Conservation (phyloP, 2,329 filamentous ascomycete genomes). For the Fusarium pseudograminearum region DNA sequence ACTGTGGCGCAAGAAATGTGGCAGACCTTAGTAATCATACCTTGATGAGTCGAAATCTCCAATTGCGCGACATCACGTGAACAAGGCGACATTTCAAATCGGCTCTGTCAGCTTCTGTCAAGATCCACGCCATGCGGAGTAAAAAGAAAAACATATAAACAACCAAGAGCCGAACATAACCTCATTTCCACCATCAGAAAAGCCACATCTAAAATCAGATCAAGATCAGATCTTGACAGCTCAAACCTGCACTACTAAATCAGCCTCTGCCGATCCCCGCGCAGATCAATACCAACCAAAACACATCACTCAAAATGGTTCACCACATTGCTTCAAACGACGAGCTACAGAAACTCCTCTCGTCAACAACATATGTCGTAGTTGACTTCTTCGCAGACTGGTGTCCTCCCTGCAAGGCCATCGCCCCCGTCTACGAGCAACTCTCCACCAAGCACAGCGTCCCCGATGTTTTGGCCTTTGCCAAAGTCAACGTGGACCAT, state of each 20-base stretch:
- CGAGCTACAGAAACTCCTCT: conserved; percentile 55
- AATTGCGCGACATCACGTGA: conserved; percentile 44
- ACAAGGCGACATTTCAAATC: conserved; percentile 35
- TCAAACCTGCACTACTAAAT: not conserved
- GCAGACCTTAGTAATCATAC: conserved; percentile 3
- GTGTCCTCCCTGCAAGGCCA: conserved; percentile 64
- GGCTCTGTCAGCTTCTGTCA: conserved; percentile 38
- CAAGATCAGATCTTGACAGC: not conserved
- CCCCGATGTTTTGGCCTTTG: conserved; percentile 74
- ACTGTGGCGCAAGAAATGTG: conserved; percentile 14
- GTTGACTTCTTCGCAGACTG: conserved; percentile 65
- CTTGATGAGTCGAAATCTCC: conserved; percentile 12
- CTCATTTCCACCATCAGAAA: not conserved
- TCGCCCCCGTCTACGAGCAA: conserved; percentile 58
- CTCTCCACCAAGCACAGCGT: conserved; percentile 48
- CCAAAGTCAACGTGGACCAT: conserved; percentile 92
- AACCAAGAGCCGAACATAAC: not conserved
- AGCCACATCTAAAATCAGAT: not conserved
- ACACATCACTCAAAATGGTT: conserved; percentile 35
- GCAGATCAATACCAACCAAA: conserved; percentile 16
- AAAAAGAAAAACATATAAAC: conserved; percentile 16
- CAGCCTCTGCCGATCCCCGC: not conserved
- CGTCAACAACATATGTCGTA: conserved; percentile 56
- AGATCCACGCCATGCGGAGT: conserved; percentile 29
- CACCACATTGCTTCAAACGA: conserved; percentile 49